Evolutionary conservation across 2,329 filamentous ascomycete species (phyloP).

Genomic region (Sordariomycetes sp.): DNA sequence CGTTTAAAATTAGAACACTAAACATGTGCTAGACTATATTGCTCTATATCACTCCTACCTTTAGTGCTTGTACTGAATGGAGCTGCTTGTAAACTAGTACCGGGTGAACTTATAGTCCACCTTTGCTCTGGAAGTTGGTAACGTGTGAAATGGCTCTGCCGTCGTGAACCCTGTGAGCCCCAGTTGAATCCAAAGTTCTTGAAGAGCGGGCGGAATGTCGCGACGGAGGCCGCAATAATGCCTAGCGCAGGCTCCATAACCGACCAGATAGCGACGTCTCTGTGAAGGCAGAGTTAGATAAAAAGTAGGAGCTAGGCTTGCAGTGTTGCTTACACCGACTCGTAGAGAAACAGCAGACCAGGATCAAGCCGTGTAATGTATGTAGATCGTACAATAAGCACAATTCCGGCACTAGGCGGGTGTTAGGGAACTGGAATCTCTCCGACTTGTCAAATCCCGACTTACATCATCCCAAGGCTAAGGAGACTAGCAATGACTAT

Average conservation of each 20-base stretch:
- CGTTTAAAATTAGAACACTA: too few species aligned
- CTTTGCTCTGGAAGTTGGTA: constrained; percentile 4
- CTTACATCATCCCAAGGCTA: constrained; percentile 37
- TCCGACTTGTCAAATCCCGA: background rate
- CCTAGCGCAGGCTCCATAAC: constrained; percentile 21
- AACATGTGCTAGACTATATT: too few species aligned
- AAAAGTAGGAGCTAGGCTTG: background rate
- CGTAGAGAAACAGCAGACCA: constrained; percentile 16
- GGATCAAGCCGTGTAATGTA: constrained; percentile 17
- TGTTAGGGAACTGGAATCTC: background rate
- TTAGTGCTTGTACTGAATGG: too few species aligned
- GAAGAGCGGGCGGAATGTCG: constrained; percentile 19
- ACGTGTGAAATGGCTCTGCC: constrained; percentile 7
- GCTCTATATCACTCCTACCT: too few species aligned
- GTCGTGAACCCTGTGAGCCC: background rate
- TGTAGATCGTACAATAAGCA: constrained; percentile 24
- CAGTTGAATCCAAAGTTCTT: constrained; percentile 14
- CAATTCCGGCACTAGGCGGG: constrained; percentile 22
- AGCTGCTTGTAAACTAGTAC: background rate
- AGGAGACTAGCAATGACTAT: constrained; percentile 33
- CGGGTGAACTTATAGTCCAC: background rate
- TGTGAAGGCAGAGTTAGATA: constrained; percentile 7
- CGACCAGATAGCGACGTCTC: constrained; percentile 20
- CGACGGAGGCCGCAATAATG: constrained; percentile 20
- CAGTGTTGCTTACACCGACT: constrained; percentile 16